Conservation (phyloP, 225 moss, liverwort and hornwort genomes). For the Physcomitrellopsis africana region DNA sequence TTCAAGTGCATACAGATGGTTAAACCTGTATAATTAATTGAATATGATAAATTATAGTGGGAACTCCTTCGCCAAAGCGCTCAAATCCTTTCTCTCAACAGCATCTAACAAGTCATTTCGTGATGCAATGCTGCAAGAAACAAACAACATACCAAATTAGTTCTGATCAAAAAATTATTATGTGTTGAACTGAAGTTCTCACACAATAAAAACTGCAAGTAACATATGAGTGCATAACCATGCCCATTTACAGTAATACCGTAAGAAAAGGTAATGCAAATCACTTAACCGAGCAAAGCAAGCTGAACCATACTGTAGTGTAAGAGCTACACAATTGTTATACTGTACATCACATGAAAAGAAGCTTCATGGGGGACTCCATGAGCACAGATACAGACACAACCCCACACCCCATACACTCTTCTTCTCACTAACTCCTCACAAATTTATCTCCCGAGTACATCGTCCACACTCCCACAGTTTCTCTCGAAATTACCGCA, state of each 20-base stretch:
- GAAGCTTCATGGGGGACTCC: too few relatives aligned
- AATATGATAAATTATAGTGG: conserved; percentile 52
- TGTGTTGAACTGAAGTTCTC: neutral
- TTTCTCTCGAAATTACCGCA: too few relatives aligned
- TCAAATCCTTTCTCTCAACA: conserved; percentile 73
- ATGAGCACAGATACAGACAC: too few relatives aligned
- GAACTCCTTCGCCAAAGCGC: conserved; percentile 67
- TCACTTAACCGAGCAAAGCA: conserved; percentile 8
- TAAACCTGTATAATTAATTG: conserved; percentile 7
- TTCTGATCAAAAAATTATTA: neutral
- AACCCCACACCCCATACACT: too few relatives aligned
- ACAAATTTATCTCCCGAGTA: too few relatives aligned
- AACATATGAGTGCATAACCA: neutral
- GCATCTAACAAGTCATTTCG: conserved; percentile 78
- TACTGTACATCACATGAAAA: too few relatives aligned
- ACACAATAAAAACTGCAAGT: neutral
- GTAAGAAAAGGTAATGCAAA: neutral
- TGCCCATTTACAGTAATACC: neutral
- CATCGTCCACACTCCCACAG: too few relatives aligned
- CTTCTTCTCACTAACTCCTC: too few relatives aligned
- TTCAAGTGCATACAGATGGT: neutral
- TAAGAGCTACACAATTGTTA: neutral
- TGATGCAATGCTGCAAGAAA: conserved; percentile 69
- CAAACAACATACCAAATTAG: conserved; percentile 27
- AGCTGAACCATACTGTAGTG: neutral